A percentile compares a stretch with the other conserved stretches of the same genome.
phyloP scores from a whole-genome alignment of 1,139 yeast genomes.

The Yamadazyma songkhlaensis region DNA sequence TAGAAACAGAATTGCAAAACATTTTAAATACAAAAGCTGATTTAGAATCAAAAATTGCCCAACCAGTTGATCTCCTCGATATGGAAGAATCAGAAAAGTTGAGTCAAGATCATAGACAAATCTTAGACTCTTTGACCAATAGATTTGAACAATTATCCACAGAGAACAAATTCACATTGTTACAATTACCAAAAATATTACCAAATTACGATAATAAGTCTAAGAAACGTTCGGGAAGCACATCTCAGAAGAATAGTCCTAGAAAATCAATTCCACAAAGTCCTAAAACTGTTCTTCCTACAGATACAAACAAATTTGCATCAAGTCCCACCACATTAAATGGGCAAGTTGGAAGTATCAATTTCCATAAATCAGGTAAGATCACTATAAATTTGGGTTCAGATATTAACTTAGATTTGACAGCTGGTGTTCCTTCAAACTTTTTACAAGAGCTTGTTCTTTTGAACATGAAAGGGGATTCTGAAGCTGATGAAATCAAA shows the following conservation, averaged over 20 bases:
- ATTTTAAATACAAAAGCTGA: conserved; percentile 28
- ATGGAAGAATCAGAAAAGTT: conserved; percentile 31
- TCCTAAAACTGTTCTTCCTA: not conserved
- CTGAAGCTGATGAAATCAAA: conserved; percentile 1
- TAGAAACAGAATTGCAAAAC: conserved; percentile 27
- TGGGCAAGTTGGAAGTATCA: conserved; percentile 70
- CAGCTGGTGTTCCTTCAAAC: conserved; percentile 70
- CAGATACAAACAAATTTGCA: conserved; percentile 9
- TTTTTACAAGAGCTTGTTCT: conserved; percentile 74
- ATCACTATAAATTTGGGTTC: conserved; percentile 73
- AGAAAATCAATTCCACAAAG: conserved; percentile 2
- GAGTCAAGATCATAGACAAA: conserved; percentile 30
- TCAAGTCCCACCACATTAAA: conserved; percentile 13
- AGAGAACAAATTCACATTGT: conserved; percentile 39
- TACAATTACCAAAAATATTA: conserved; percentile 70
- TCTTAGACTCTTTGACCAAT: conserved; percentile 26
- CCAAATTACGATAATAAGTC: conserved; percentile 45
- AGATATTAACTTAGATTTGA: conserved; percentile 59
- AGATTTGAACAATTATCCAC: conserved; percentile 20
- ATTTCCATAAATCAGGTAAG: conserved; percentile 80
- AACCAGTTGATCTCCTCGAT: conserved; percentile 29
- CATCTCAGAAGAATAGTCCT: conserved; percentile 10
- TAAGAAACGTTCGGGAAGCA: conserved; percentile 8
- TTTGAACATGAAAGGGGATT: conserved; percentile 35
- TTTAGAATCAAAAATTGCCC: conserved; percentile 29